Base-by-base conservation (phyloP, 2,329 filamentous ascomycete genomes). In the Colletotrichum salicis region DNA sequence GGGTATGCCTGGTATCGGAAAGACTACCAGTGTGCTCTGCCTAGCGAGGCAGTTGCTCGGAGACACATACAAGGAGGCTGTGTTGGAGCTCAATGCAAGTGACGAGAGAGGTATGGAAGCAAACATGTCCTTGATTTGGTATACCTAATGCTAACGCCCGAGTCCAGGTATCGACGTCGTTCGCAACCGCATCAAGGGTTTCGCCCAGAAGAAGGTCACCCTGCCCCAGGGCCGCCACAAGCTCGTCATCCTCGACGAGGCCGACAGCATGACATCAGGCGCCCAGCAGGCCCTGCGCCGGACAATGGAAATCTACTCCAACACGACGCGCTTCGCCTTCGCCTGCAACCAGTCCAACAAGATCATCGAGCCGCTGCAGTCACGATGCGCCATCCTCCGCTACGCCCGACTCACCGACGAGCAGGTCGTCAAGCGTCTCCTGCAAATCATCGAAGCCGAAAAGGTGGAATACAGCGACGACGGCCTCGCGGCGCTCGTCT, bases 301-400 rank as follows among this genome's bases (percentile, higher is more conserved):
- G 74, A 99, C 96, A 0, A 99, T 99, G 96, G 96, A 99, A 82
- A 99, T 98, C 63, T 98, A 98, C 85, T 97, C 94, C 54, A 92
- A 95, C 74, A 99, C 96, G 1, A 99, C 96, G 2, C 90, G 96
- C 70, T 99, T 99, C 79, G 96, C 96, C 0, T 99, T 99, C 79
- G 96, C 96, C 2, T 99, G 96, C 87, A 99, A 99, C 82, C 94
- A 97, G 85, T 96, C 93, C 74, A 99, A 98, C 86, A 99, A 98
- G 84, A 98, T 99, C 80, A 99, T 99, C 82, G 96, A 99, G 82
- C 96, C 96, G n/a, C 87, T 99, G 63, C 96, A 99, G 82, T 98
- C 95, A 22, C 91, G 96, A 77, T 99, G 96, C 81, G 96, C 96
- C 24, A 98, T 99, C 79, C 89, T 99, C 67, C 92, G 96, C 71